Evolutionary conservation across 495 filamentous ascomycete genomes (phyloP).

Genomic region (Talaromyces nanjingensis): DNA sequence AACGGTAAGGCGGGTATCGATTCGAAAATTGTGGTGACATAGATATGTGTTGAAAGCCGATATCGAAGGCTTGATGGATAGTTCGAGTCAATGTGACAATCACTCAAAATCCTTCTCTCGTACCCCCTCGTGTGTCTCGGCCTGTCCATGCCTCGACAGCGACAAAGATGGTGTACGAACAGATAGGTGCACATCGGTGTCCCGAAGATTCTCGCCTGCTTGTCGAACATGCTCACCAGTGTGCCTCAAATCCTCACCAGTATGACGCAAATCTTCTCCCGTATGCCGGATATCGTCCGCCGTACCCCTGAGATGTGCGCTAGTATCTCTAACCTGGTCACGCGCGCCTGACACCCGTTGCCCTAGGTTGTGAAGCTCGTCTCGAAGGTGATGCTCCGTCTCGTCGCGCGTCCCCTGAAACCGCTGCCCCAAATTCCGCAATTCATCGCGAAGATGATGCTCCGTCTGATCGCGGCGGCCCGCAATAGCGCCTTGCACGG

Average conservation of each 20-base stretch:
- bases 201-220: slow-evolving; percentile 4
- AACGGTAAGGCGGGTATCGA: neutral
- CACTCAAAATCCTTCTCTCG: slow-evolving; percentile 5
- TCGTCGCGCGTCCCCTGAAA: neutral
- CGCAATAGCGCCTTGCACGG: neutral
- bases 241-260: neutral
- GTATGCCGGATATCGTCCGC: neutral
- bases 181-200: slow-evolving; percentile 1
- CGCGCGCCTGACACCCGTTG: neutral
- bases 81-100: neutral
- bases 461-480: slow-evolving; percentile 1
- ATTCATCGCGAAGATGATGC: slow-evolving; percentile 3
- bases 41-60: no score
- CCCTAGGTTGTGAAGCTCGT: neutral
- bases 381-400: neutral
- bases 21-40: neutral
- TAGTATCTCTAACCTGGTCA: slow-evolving; percentile 1
- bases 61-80: neutral
- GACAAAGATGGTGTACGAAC: neutral
- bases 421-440: neutral
- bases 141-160: neutral
- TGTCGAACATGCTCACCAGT: slow-evolving; percentile 7
- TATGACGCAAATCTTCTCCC: slow-evolving; percentile 3
- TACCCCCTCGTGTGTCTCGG: neutral
- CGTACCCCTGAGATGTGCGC: neutral